These are phyloP conservation scores for Sicyos edulis DNA, from an alignment of 306 rosid species.

Conservation along the genomic window DNA sequence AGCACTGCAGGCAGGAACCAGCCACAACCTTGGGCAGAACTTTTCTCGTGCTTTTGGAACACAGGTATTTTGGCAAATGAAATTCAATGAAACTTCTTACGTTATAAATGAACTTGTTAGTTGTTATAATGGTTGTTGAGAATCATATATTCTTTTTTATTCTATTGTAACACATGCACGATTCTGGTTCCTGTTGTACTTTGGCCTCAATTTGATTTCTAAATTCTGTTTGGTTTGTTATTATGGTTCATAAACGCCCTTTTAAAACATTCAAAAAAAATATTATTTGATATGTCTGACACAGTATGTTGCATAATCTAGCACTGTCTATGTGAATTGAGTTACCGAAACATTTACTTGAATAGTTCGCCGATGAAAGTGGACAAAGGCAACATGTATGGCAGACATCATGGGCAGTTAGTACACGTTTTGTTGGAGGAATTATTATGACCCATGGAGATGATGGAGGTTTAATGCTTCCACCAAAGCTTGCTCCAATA, in stretches of 20 bases:
- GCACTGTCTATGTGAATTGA: constrained; percentile 5
- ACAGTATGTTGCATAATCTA: too few relatives aligned
- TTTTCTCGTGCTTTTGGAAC: constrained; percentile 91
- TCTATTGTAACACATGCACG: neutral
- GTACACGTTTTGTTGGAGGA: constrained; percentile 97
- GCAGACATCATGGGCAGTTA: constrained; percentile 99
- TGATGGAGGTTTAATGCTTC: constrained; percentile 89
- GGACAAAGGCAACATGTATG: constrained; percentile 78
- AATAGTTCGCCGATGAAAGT: constrained; percentile 81
- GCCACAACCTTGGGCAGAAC: constrained; percentile 98
- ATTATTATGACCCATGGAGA: constrained; percentile 96
- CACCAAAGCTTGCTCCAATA: constrained; percentile 84
- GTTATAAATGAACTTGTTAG: neutral
- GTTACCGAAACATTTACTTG: constrained; percentile 26
- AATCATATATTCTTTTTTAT: neutral
- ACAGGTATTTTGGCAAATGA: constrained; percentile 42
- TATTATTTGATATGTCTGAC: neutral
- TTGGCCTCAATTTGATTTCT: neutral
- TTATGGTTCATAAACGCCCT: neutral
- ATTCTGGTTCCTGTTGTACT: neutral
- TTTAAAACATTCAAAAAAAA: constrained; percentile 1
- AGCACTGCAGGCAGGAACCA: constrained; percentile 97
- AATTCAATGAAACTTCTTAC: neutral
- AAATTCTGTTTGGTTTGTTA: neutral
- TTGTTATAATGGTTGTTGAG: neutral